Conservation (phyloP, 306 rosid species). For the Quercus gilva region DNA sequence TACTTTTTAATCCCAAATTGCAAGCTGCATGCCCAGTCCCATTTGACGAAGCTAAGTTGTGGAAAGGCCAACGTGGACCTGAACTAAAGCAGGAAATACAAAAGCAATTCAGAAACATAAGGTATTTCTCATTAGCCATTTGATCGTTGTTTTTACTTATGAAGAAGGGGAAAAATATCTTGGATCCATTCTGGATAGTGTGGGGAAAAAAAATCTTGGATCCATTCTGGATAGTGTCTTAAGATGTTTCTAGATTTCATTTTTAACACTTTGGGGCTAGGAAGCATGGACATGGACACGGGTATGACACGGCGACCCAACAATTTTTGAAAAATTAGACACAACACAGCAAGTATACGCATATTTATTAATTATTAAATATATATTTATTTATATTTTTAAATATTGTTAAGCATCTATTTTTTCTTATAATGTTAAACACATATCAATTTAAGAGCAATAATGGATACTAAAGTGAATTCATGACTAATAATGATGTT, state of each 20-base stretch:
- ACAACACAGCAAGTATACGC: no score
- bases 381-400: no score
- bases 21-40: slow-evolving; percentile 99
- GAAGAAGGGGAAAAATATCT: background rate
- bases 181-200: background rate
- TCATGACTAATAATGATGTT: no score
- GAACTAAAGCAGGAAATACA: slow-evolving; percentile 88
- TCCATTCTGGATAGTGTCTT: background rate
- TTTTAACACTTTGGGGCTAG: background rate
- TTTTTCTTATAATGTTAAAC: no score
- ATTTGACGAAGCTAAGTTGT: slow-evolving; percentile 94
- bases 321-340: no score
- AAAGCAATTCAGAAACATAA: slow-evolving; percentile 88
- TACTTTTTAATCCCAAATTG: slow-evolving; percentile 69
- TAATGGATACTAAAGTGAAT: no score
- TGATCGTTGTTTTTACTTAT: background rate
- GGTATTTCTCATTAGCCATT: slow-evolving; percentile 40
- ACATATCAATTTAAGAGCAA: no score
- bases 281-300: no score
- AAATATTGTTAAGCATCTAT: no score
- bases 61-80: slow-evolving; percentile 97
- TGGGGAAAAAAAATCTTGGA: background rate
- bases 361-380: no score
- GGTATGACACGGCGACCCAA: no score
- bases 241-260: background rate